Evolutionary conservation across 164 flowering plant species (phyloP).

Genomic region (Vitis riparia): DNA sequence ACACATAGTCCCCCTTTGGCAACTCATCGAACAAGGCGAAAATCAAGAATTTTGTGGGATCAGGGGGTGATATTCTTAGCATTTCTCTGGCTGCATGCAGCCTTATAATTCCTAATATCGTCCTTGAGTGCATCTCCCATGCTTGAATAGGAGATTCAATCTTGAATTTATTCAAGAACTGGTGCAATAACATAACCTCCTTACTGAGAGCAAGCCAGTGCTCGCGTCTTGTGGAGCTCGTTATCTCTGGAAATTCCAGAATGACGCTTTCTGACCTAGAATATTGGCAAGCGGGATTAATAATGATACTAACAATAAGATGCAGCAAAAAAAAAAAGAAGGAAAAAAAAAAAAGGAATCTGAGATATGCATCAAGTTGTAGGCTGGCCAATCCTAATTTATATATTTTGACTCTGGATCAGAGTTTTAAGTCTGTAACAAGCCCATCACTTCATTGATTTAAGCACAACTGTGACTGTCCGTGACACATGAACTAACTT

Average conservation of each 20-base stretch:
- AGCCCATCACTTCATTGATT: neutral
- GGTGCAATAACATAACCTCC: slow-evolving; percentile 73
- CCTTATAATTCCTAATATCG: slow-evolving; percentile 68
- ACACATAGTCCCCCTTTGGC: slow-evolving; percentile 88
- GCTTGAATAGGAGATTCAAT: slow-evolving; percentile 41
- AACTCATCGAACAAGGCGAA: slow-evolving; percentile 74
- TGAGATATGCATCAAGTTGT: neutral
- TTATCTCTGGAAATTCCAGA: slow-evolving; percentile 91
- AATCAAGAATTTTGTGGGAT: slow-evolving; percentile 71
- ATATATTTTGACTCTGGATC: neutral
- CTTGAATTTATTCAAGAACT: slow-evolving; percentile 50
- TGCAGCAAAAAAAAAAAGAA: too few relatives aligned
- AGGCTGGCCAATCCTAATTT: neutral
- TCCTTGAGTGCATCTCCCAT: slow-evolving; percentile 89
- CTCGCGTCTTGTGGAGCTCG: slow-evolving; percentile 92
- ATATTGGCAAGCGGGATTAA: slow-evolving; percentile 3
- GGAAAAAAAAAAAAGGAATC: neutral
- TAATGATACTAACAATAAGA: neutral
- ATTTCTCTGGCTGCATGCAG: slow-evolving; percentile 93
- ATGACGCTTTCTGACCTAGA: slow-evolving; percentile 67
- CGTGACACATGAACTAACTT: neutral
- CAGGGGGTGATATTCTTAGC: slow-evolving; percentile 81
- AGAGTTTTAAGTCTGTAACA: too few relatives aligned
- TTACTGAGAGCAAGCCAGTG: slow-evolving; percentile 77
- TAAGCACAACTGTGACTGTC: neutral